Conservation (phyloP, 768 basidiomycete species). For the Russula sp. region DNA sequence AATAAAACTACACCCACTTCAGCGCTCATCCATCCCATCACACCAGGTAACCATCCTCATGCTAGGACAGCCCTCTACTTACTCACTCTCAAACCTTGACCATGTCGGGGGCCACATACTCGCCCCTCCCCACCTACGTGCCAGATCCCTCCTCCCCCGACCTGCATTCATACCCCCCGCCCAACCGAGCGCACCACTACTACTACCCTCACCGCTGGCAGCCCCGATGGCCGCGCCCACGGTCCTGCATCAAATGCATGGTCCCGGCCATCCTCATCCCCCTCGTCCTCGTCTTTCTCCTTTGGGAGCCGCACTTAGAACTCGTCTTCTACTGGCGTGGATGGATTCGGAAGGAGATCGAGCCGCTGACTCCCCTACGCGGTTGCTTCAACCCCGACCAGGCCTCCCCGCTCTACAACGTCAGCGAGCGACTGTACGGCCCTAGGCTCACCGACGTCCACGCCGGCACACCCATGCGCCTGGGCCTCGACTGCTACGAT, state of each 20-base stretch:
- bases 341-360: constrained; percentile 73
- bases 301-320: constrained; percentile 81
- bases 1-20: no score
- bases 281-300: constrained; percentile 18
- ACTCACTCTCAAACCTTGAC: background rate
- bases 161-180: constrained; percentile 2
- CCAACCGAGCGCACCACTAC: background rate
- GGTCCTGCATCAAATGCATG: constrained; percentile 16
- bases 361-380: constrained; percentile 50
- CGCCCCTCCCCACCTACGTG: background rate
- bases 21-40: no score
- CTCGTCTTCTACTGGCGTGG: constrained; percentile 65
- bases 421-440: constrained; percentile 55
- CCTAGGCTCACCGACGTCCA: constrained; percentile 65
- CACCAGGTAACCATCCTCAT: no score
- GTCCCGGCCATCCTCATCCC: constrained; percentile 17
- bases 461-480: constrained; percentile 67
- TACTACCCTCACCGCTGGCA: background rate
- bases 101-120: constrained; percentile 1
- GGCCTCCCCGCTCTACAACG: constrained; percentile 60
- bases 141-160: background rate
- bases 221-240: constrained; percentile 1
- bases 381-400: constrained; percentile 66
- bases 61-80: background rate
- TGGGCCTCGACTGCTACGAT: constrained; percentile 88